phyloP scores from a whole-genome alignment of 2,329 filamentous ascomycete genomes.

The Fusarium keratoplasticum region DNA sequence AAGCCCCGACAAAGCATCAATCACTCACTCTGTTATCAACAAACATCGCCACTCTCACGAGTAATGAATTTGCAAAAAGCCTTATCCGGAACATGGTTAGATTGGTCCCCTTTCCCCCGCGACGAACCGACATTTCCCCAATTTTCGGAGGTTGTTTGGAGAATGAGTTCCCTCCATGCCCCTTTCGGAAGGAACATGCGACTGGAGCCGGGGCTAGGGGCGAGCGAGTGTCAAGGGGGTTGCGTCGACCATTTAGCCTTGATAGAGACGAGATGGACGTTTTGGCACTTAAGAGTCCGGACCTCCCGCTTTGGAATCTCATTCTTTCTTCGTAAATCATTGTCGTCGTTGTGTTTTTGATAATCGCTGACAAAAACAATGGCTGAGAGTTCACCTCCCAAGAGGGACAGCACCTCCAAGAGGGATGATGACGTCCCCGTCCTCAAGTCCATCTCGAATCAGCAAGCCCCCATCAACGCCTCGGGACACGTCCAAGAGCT shows the following conservation, averaged over 20 bases:
- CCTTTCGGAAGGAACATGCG: slow-evolving; percentile 34
- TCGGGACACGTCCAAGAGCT: slow-evolving; percentile 56
- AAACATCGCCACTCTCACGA: background rate
- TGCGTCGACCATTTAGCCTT: background rate
- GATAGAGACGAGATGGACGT: background rate
- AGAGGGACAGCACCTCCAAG: slow-evolving; percentile 23
- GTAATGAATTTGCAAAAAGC: background rate
- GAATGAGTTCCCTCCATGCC: slow-evolving; percentile 18
- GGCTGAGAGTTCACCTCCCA: slow-evolving; percentile 15
- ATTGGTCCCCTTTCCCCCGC: background rate
- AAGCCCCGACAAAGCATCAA: background rate
- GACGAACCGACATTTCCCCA: background rate
- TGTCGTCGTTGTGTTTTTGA: background rate
- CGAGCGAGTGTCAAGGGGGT: slow-evolving; percentile 5
- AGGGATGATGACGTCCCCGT: background rate
- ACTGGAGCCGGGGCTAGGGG: slow-evolving; percentile 8
- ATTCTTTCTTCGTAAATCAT: background rate
- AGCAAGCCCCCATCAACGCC: slow-evolving; percentile 48
- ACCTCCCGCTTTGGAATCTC: background rate
- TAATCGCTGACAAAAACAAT: background rate
- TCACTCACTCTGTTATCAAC: background rate
- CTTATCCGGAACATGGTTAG: background rate
- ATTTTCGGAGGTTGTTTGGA: slow-evolving; percentile 14
- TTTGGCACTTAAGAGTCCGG: background rate
- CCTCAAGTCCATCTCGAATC: slow-evolving; percentile 8